A percentile compares a stretch with the other conserved stretches of the same genome.
phyloP scores from a whole-genome alignment of 441 rosid species.

The Monsonia emarginata region DNA sequence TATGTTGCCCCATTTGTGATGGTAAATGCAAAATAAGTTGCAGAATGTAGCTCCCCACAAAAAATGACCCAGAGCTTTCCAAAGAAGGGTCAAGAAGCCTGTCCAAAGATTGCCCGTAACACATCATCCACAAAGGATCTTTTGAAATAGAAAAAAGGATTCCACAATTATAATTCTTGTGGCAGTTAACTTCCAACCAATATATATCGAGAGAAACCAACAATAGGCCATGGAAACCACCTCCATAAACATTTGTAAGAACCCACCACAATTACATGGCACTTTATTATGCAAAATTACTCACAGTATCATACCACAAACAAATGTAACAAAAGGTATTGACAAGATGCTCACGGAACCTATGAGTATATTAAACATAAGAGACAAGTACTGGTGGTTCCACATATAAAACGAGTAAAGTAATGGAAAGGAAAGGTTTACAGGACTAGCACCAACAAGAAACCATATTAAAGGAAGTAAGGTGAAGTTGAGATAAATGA shows the following conservation, averaged over 20 bases:
- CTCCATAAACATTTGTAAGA: no score
- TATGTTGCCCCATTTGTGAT: conserved; percentile 72
- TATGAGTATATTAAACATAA: neutral
- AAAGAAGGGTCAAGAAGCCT: conserved; percentile 85
- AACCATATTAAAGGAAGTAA: no score
- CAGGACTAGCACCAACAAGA: no score
- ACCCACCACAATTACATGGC: no score
- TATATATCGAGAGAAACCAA: neutral
- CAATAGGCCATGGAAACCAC: no score
- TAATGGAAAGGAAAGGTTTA: no score
- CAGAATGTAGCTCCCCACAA: conserved; percentile 79
- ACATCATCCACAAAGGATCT: conserved; percentile 15
- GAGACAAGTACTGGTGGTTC: no score
- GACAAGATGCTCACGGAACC: neutral
- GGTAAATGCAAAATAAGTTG: conserved; percentile 92
- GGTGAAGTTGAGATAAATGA: no score
- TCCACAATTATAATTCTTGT: neutral
- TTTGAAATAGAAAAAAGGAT: neutral
- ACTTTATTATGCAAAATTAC: neutral
- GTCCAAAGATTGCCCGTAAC: conserved; percentile 22
- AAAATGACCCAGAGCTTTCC: conserved; percentile 92
- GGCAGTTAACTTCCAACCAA: no score
- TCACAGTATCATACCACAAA: neutral
- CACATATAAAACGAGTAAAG: no score
- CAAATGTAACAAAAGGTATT: neutral